Conservation (phyloP, 1,284 basidiomycete species). For the Cryptococcus wingfieldii region DNA sequence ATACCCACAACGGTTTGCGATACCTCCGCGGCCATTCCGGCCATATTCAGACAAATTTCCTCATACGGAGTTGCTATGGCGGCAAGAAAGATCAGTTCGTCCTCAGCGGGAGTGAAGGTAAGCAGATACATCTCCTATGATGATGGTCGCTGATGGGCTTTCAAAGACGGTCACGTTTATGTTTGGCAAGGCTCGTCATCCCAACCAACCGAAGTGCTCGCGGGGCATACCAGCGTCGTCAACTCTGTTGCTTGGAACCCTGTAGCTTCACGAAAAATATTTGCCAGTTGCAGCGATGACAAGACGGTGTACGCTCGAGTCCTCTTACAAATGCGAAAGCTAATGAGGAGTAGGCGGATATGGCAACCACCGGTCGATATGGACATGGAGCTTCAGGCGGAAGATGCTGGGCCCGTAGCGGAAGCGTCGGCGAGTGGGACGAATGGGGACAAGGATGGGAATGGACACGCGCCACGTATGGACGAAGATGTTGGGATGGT, state of each 20-base stretch:
- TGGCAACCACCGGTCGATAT: constrained; percentile 32
- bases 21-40: constrained; percentile 75
- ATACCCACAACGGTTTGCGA: constrained; percentile 61
- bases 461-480: neutral
- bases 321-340: neutral
- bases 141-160: neutral
- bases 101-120: constrained; percentile 91
- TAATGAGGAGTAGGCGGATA: constrained; percentile 18
- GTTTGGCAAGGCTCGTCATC: constrained; percentile 91
- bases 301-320: constrained; percentile 56
- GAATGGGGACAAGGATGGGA: constrained; percentile 1
- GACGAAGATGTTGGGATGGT: neutral
- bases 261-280: constrained; percentile 68
- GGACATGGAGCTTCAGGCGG: constrained; percentile 16
- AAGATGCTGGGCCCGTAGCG: constrained; percentile 2
- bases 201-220: constrained; percentile 71
- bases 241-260: constrained; percentile 98
- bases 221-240: constrained; percentile 82
- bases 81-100: constrained; percentile 86
- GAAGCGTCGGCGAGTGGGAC: neutral
- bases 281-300: constrained; percentile 91
- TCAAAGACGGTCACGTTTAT: constrained; percentile 78
- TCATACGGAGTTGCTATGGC: constrained; percentile 90
- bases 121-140: constrained; percentile 22
- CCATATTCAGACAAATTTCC: constrained; percentile 71